Evolutionary conservation across 371 early-diverging fungal species (phyloP), one percentile per base, ranked within the genome.

Genomic region (Catenaria anguillulae): DNA sequence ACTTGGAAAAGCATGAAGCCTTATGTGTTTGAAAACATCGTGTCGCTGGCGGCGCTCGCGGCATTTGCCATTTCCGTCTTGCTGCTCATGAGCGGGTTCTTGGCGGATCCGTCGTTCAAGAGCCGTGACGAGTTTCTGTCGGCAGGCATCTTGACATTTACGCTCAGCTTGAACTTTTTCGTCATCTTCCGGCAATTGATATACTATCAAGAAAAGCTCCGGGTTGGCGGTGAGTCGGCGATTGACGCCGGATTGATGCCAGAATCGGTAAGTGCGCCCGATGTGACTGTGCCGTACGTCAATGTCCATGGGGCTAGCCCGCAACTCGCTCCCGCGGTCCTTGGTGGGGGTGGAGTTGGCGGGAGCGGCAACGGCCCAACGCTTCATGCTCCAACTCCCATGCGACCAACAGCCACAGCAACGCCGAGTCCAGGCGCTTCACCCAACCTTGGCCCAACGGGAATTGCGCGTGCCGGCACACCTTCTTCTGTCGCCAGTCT

Each of bases 101-200:
- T 58, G 15, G 13, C 10, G 10, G 17, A 17, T 23, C 8, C 45
- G 45, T 43, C 19, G 45, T 4, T 21, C 3, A 15, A 26, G 12
- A 26, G 4, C 59, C 29, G 29, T 17, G 26, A 24, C 2, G 59
- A 58, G 12, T 4, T 37, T 1, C 10, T 58, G 8, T 61, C 54
- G 8, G 56, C 61, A 2, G 58, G 45, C 1, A 31, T 56, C 33
- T 6, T 61, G 17, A 13, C 31, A 17, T 60, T 60, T 17, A 56
- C 42, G 36, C 10, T 61, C 29, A 8, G 24, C 24, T 34, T 8
- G 2, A 34, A 21, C 17, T 17, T 58, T 10, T 58, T 33, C 36
- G 58, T 58, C 6, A 58, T 58, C 15, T 58, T 42, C 40, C 36
- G 58, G 31, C 58, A 58, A 29, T 6, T 33, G 21, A 58, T 58